Percentiles rank a stretch among this genome's conserved stretches.
phyloP scores from a whole-genome alignment of 1,284 basidiomycete species.

The Papiliotrema terrestris region DNA sequence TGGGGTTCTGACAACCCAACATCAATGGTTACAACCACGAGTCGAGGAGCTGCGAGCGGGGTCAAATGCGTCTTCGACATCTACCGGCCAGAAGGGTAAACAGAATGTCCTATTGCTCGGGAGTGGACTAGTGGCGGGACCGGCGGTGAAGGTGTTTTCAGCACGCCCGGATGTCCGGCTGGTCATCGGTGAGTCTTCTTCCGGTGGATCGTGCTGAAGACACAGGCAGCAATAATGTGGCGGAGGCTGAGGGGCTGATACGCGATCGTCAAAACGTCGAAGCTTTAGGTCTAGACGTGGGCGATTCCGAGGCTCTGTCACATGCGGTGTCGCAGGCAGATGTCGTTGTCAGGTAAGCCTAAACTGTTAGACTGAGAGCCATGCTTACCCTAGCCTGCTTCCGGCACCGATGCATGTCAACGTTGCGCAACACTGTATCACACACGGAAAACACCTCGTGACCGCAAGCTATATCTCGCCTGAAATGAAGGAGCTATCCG shows the following conservation, averaged over 20 bases:
- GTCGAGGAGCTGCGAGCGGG: slow-evolving; percentile 52
- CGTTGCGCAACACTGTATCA: slow-evolving; percentile 74
- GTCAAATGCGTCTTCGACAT: background rate
- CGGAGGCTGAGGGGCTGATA: slow-evolving; percentile 61
- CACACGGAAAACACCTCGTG: slow-evolving; percentile 71
- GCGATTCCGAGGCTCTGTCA: slow-evolving; percentile 55
- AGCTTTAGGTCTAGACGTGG: slow-evolving; percentile 63
- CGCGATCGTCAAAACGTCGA: slow-evolving; percentile 58
- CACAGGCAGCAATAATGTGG: slow-evolving; percentile 68
- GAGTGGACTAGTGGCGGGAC: slow-evolving; percentile 86
- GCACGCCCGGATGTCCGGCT: slow-evolving; percentile 60
- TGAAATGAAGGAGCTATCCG: slow-evolving; percentile 68
- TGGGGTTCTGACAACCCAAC: slow-evolving; percentile 58
- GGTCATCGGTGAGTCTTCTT: slow-evolving; percentile 62
- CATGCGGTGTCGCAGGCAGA: slow-evolving; percentile 60
- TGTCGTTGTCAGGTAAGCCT: slow-evolving; percentile 63
- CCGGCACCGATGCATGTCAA: slow-evolving; percentile 72
- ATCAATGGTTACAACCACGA: slow-evolving; percentile 60
- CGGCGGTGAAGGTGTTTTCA: slow-evolving; percentile 71
- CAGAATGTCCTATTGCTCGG: slow-evolving; percentile 75
- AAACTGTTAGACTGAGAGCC: too few relatives aligned
- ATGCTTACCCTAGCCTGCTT: slow-evolving; percentile 59
- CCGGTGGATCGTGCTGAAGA: slow-evolving; percentile 2
- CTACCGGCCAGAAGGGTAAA: slow-evolving; percentile 50
- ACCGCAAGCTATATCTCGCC: slow-evolving; percentile 90